A percentile compares a stretch with the other conserved stretches of the same genome.
phyloP scores from a whole-genome alignment of 2,329 filamentous ascomycete species.

The Neonectria faginata region DNA sequence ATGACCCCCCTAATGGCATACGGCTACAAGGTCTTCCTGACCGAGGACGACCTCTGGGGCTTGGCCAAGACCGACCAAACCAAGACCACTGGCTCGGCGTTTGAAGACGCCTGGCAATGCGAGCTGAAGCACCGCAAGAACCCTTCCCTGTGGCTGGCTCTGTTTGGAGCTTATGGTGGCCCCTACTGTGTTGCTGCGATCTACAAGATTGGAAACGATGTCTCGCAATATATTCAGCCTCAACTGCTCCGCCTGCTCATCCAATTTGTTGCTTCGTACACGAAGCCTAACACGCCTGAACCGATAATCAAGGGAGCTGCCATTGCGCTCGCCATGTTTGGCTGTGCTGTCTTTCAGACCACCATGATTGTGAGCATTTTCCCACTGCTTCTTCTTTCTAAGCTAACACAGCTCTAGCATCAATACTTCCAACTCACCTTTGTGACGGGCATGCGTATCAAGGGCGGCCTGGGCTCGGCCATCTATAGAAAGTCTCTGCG shows the following conservation, averaged over 20 bases:
- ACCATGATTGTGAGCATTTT: conserved; percentile 70
- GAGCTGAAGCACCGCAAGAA: conserved; percentile 77
- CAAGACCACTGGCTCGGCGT: conserved; percentile 74
- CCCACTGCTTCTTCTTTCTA: background rate
- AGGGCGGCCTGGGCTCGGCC: conserved; percentile 86
- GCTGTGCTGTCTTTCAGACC: conserved; percentile 86
- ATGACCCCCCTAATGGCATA: conserved; percentile 99
- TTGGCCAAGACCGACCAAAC: conserved; percentile 85
- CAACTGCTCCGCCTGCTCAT: conserved; percentile 90
- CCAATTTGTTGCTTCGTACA: conserved; percentile 83
- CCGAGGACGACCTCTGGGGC: conserved; percentile 96
- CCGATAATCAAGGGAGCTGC: conserved; percentile 86
- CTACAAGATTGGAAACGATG: conserved; percentile 91
- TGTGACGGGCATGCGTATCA: conserved; percentile 96
- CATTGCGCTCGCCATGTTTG: conserved; percentile 93
- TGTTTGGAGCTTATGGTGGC: conserved; percentile 85
- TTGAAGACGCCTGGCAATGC: conserved; percentile 80
- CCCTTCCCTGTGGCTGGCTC: conserved; percentile 82
- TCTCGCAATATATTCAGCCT: conserved; percentile 88
- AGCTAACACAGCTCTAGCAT: conserved; percentile 61
- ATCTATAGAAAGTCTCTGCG: conserved; percentile 94
- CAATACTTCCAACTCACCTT: conserved; percentile 98
- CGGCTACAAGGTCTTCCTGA: conserved; percentile 91
- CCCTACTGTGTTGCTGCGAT: conserved; percentile 85
- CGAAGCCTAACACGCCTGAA: conserved; percentile 65